Evolutionary conservation across 176 grass and related monocot species (phyloP).

Genomic region (Coix lacrymajobi): DNA sequence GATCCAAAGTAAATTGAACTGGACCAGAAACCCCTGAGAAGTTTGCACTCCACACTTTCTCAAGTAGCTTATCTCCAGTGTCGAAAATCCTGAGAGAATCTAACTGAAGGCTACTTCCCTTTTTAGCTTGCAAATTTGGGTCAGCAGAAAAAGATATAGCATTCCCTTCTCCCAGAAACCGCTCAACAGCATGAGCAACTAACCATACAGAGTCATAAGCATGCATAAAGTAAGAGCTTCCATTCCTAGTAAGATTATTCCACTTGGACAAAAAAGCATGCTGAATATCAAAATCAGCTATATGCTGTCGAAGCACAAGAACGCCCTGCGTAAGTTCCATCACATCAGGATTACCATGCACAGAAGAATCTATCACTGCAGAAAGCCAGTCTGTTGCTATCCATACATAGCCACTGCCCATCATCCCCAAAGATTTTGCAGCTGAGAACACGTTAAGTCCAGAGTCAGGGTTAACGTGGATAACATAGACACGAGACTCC

Average conservation of each 20-base stretch:
- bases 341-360: constrained; percentile 27
- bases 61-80: constrained; percentile 58
- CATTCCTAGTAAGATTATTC: constrained; percentile 38
- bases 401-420: constrained; percentile 77
- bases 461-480: constrained; percentile 86
- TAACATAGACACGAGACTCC: constrained; percentile 72
- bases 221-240: constrained; percentile 51
- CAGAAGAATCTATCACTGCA: constrained; percentile 48
- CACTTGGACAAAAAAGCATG: constrained; percentile 43
- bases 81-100: constrained; percentile 50
- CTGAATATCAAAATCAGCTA: constrained; percentile 43
- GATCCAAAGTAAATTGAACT: constrained; percentile 57
- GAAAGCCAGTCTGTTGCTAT: constrained; percentile 94
- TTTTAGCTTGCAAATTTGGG: constrained; percentile 35
- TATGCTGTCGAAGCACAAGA: constrained; percentile 72
- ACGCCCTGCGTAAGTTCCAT: constrained; percentile 62
- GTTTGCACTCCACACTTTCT: constrained; percentile 52
- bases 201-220: constrained; percentile 89
- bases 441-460: constrained; percentile 60
- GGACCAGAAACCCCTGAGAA: constrained; percentile 72
- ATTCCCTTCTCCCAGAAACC: constrained; percentile 61
- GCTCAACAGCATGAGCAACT: constrained; percentile 76
- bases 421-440: constrained; percentile 76
- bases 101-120: constrained; percentile 56
- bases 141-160: constrained; percentile 63